Conservation (phyloP, 495 filamentous ascomycete species). For the Choiromyces venosus region DNA sequence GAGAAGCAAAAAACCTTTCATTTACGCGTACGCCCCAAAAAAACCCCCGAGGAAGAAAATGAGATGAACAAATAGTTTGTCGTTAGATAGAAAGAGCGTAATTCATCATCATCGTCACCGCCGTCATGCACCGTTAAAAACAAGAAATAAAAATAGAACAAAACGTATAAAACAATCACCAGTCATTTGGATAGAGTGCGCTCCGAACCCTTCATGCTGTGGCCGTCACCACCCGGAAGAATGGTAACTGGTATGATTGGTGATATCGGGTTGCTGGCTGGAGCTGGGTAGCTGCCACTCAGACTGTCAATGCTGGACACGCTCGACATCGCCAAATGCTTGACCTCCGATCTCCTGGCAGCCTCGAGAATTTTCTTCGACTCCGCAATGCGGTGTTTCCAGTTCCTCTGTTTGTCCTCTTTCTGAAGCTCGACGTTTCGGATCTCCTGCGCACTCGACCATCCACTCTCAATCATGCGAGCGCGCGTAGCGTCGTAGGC, state of each 20-base stretch:
- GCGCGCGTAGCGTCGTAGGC: constrained; percentile 38
- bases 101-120: constrained; percentile 19
- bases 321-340: constrained; percentile 34
- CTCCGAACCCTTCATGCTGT: constrained; percentile 28
- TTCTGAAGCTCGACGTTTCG: constrained; percentile 38
- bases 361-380: constrained; percentile 40
- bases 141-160: constrained; percentile 13
- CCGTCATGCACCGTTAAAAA: constrained; percentile 24
- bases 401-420: constrained; percentile 30
- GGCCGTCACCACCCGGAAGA: constrained; percentile 11
- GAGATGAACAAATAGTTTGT: constrained; percentile 2
- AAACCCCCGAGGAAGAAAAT: constrained; percentile 26
- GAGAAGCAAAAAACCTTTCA: constrained; percentile 1
- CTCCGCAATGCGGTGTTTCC: constrained; percentile 36
- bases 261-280: constrained; percentile 16
- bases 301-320: constrained; percentile 36
- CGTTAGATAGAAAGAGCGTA: constrained; percentile 19
- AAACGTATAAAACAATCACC: constrained; percentile 6
- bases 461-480: constrained; percentile 37
- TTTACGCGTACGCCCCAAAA: constrained; percentile 21
- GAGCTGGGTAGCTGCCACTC: constrained; percentile 16
- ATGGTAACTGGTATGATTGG: constrained; percentile 23
- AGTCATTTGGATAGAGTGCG: constrained; percentile 29
- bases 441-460: constrained; percentile 41
- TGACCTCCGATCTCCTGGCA: constrained; percentile 33